Evolutionary conservation across 441 rosid species (phyloP), one percentile per base, ranked within the genome.

Genomic region (Euphorbia corollata): DNA sequence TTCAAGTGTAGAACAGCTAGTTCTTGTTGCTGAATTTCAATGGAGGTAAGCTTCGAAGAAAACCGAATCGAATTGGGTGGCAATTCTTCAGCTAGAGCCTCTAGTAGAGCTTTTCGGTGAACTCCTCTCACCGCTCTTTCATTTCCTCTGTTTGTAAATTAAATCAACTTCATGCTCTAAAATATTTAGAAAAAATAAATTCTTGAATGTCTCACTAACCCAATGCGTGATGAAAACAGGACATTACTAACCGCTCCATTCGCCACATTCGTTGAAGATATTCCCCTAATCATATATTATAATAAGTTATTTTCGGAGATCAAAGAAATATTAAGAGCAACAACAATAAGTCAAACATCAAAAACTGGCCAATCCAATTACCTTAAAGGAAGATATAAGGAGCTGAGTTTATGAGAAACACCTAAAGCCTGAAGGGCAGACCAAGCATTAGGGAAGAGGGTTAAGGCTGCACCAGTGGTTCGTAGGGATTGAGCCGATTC

Each of bases 401-500:
- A 15, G 38, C 62, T 64, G 51, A 83, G 87, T 39, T 81, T 83
- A 23, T 81, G 76, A 5, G 85, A 72, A 62, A 79, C 82, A 1
- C 85, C 80, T 4, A 83, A 80, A 9, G 76, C 79, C 22, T 81
- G 79, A 5, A 83, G 83, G 3, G 85, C 81, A 0, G 27, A 61
- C 85, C 85, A 81, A 15, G 85, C 83, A 5, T 81, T 81, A 0
- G 85, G 77, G 30, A 11, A 55, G 68, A 83, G 85, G 16, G 62
- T 51, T 1, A 79, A 36, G 19, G 78, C 82, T 0, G 82, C 58
- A 15, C 85, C 83, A 0, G 80, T 68, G 65, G 74, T 41, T 68
- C 85, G 54, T 8, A 79, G 68, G 39, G 24, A 64, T 0, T 67
- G 70, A 0, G 83, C 47, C 56, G 66, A 75, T 71, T 83, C 83